Percentiles rank a stretch among this genome's conserved stretches.
Conservation (phyloP, 208 protist species). For the Acanthamoeba lenticulata region DNA sequence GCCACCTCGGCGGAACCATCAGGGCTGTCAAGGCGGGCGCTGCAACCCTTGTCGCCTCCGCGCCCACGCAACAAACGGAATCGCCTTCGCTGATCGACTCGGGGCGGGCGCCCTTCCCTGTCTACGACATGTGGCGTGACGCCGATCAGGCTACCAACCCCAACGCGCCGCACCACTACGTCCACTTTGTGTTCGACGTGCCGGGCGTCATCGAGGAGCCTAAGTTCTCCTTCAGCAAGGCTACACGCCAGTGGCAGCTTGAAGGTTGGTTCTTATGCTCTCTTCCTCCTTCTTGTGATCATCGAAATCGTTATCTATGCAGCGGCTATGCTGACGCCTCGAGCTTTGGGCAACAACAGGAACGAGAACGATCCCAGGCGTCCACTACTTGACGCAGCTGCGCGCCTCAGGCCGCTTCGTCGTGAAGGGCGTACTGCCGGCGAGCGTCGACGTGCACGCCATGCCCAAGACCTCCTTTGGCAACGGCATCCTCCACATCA, state of each 20-base stretch:
- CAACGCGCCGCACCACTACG: background rate
- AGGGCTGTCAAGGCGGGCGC: too few species aligned
- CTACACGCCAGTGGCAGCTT: conserved; percentile 30
- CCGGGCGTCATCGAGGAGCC: conserved; percentile 29
- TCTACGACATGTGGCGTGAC: conserved; percentile 35
- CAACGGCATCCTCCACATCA: conserved; percentile 1
- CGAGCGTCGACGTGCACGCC: background rate
- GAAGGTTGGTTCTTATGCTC: too few species aligned
- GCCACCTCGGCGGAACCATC: too few species aligned
- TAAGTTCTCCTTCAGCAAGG: conserved; percentile 35
- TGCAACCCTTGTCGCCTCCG: too few species aligned
- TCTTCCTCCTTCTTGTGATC: background rate
- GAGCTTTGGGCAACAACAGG: background rate
- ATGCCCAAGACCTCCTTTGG: background rate
- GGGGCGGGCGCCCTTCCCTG: background rate
- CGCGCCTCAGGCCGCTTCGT: background rate
- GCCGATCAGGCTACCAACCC: conserved; percentile 27
- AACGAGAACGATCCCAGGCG: background rate
- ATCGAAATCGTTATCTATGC: background rate
- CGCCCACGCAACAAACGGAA: background rate
- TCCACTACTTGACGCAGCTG: background rate
- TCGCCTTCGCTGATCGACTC: background rate
- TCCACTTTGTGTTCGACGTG: conserved; percentile 48
- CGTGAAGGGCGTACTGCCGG: background rate
- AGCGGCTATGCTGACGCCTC: background rate